These are phyloP conservation scores for Fusarium marasasianum DNA, from an alignment of 2,329 filamentous ascomycete species.

Conservation along the genomic window DNA sequence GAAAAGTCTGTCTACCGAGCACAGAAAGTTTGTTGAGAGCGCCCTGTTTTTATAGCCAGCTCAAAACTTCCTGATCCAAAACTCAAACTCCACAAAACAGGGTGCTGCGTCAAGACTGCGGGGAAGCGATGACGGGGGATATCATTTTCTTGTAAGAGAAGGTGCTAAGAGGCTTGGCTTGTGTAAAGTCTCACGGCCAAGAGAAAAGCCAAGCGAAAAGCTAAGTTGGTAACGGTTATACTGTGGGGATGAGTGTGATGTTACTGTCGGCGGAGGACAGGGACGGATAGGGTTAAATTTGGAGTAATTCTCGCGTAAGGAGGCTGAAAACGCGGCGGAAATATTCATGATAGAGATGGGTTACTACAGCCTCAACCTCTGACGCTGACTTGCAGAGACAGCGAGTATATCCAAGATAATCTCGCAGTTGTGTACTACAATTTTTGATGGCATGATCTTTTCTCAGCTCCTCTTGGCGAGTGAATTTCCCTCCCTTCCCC, in stretches of 20 bases:
- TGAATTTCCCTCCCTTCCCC: not conserved
- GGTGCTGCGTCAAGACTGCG: constrained; percentile 16
- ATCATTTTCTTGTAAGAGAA: constrained; percentile 18
- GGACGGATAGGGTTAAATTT: not conserved
- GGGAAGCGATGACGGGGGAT: not conserved
- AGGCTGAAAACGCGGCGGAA: not conserved
- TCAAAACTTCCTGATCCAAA: not conserved
- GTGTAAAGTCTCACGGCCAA: not conserved
- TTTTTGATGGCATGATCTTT: not conserved
- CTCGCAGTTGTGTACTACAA: rapidly evolving
- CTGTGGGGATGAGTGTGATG: not conserved
- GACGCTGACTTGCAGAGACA: not conserved
- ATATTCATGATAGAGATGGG: not conserved
- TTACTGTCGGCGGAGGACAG: not conserved
- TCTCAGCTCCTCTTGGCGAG: constrained; percentile 6
- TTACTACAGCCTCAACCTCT: not conserved
- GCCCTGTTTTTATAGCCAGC: not conserved
- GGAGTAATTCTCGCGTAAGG: not conserved
- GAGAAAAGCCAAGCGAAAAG: constrained; percentile 19
- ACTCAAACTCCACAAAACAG: constrained; percentile 4
- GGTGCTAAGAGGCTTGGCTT: constrained; percentile 26
- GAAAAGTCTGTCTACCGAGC: not conserved
- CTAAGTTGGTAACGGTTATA: not conserved
- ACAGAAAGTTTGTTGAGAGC: not conserved
- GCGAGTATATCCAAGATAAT: not conserved